These are phyloP conservation scores for Pseudopyrenochaeta lycopersici DNA, from an alignment of 2,329 filamentous ascomycete genomes.

Conservation along the genomic window DNA sequence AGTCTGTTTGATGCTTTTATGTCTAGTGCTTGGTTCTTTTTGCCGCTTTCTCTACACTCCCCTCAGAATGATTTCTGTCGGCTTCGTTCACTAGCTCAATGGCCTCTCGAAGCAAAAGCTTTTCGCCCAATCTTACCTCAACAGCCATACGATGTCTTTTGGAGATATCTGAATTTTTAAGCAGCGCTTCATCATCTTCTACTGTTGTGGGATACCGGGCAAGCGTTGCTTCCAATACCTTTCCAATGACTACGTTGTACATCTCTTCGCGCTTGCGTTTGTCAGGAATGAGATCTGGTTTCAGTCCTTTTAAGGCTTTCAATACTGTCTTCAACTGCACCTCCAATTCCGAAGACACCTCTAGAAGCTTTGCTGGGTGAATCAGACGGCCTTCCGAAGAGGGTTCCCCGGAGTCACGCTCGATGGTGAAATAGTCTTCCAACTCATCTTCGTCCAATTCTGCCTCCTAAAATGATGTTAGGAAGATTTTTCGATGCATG, in stretches of 20 bases:
- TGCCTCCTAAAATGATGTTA: conserved; percentile 5
- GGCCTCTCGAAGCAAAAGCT: conserved; percentile 25
- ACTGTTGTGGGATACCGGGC: conserved; percentile 19
- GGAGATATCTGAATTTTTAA: conserved; percentile 7
- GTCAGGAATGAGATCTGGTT: conserved; percentile 9
- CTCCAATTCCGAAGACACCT: conserved; percentile 24
- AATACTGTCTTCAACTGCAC: conserved; percentile 25
- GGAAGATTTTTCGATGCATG: not conserved
- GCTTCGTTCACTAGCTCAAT: conserved; percentile 5
- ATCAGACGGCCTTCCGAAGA: conserved; percentile 24
- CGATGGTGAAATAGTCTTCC: conserved; percentile 28
- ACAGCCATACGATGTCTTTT: conserved; percentile 30
- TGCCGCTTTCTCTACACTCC: not conserved
- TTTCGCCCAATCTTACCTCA: conserved; percentile 30
- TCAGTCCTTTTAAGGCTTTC: conserved; percentile 21
- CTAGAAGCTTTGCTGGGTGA: conserved; percentile 14
- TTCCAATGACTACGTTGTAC: conserved; percentile 8
- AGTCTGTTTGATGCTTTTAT: not conserved
- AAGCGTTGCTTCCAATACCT: conserved; percentile 22
- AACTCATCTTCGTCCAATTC: conserved; percentile 16
- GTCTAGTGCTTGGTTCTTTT: not conserved
- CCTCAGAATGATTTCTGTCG: not conserved
- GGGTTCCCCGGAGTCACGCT: conserved; percentile 34
- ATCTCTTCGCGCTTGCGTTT: conserved; percentile 25
- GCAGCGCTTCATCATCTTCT: conserved; percentile 19